These are phyloP conservation scores for Xanthoparmelia taractica DNA, from an alignment of 495 filamentous ascomycete species.

Conservation along the genomic window DNA sequence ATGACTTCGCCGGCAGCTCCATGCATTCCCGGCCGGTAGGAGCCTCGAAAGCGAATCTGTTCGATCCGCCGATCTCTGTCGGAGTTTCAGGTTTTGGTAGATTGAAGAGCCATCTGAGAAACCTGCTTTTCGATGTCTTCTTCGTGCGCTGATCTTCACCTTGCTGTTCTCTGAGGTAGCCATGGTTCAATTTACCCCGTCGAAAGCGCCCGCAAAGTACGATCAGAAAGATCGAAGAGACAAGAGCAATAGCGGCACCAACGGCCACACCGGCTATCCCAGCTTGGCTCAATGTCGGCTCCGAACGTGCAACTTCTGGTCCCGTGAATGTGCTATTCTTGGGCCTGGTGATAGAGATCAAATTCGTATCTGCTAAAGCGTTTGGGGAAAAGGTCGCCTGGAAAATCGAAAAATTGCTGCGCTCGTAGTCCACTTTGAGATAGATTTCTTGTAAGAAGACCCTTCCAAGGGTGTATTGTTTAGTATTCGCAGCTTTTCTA, in stretches of 20 bases:
- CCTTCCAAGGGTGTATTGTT: slow-evolving; percentile 59
- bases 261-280: slow-evolving; percentile 11
- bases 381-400: slow-evolving; percentile 47
- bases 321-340: slow-evolving; percentile 40
- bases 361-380: slow-evolving; percentile 36
- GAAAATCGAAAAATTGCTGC: slow-evolving; percentile 46
- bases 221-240: slow-evolving; percentile 1
- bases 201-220: slow-evolving; percentile 2
- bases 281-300: slow-evolving; percentile 9
- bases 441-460: slow-evolving; percentile 66
- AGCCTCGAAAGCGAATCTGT: slow-evolving; percentile 2
- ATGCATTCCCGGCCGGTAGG: not conserved
- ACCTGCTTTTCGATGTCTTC: not conserved
- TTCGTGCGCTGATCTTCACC: not conserved
- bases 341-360: slow-evolving; percentile 43
- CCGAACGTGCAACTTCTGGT: slow-evolving; percentile 13
- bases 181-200: not conserved
- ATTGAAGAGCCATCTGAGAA: slow-evolving; percentile 10
- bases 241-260: slow-evolving; percentile 12
- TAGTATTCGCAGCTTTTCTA: slow-evolving; percentile 41
- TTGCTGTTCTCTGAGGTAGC: slow-evolving; percentile 8
- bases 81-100: not conserved
- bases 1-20: slow-evolving; percentile 5
- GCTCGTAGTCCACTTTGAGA: slow-evolving; percentile 58
- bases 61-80: slow-evolving; percentile 1